These are phyloP conservation scores for Penium margaritaceum DNA, from an alignment of 139 green algal genomes.

Conservation along the genomic window DNA sequence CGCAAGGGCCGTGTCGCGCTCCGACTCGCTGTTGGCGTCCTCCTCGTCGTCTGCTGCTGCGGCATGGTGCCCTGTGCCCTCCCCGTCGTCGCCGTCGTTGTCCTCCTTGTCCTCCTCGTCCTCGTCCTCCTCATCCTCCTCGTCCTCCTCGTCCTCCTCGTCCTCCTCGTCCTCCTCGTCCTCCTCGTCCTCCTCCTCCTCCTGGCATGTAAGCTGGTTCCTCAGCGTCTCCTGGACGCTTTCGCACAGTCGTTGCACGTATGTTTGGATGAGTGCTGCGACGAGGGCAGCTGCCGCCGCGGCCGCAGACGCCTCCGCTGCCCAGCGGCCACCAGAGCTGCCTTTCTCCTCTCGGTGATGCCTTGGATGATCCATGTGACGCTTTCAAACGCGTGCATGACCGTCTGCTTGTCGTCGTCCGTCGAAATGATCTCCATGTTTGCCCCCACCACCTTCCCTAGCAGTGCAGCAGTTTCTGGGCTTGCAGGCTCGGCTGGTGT, in stretches of 20 bases:
- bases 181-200: not conserved
- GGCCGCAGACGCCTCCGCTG: too few relatives aligned
- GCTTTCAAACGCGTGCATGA: conserved; percentile 31
- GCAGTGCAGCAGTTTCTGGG: too few relatives aligned
- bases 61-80: conserved; percentile 56
- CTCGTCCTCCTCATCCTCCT: conserved; percentile 39
- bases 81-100: conserved; percentile 54
- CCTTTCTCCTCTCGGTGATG: too few relatives aligned
- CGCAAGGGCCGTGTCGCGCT: too few relatives aligned
- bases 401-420: conserved; percentile 50
- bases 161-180: not conserved
- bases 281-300: too few relatives aligned
- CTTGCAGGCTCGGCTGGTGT: too few relatives aligned
- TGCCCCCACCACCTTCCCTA: conserved; percentile 12
- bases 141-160: too few relatives aligned
- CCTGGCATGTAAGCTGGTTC: conserved; percentile 51
- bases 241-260: conserved; percentile 17
- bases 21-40: too few relatives aligned
- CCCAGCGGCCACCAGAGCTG: too few relatives aligned
- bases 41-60: conserved; percentile 16
- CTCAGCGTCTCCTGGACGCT: conserved; percentile 39
- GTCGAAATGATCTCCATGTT: conserved; percentile 38
- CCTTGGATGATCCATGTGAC: too few relatives aligned
- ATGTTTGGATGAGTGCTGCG: too few relatives aligned
- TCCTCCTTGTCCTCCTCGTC: conserved; percentile 54